Evolutionary conservation across 2,329 filamentous ascomycete genomes (phyloP).

Genomic region (Aureobasidium sp.): DNA sequence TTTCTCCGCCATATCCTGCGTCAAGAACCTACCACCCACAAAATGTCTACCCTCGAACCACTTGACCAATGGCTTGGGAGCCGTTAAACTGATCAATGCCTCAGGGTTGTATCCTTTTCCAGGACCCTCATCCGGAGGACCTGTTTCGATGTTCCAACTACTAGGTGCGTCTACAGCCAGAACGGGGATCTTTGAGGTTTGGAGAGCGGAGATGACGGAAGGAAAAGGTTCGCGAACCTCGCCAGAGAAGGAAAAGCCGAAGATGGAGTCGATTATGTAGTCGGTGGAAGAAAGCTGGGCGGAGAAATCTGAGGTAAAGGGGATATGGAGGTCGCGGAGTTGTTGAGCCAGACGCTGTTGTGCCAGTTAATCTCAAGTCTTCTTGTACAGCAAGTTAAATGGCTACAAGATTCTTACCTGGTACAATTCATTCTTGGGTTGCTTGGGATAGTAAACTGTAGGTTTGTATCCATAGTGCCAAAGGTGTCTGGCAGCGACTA

Average conservation of each 20-base stretch:
- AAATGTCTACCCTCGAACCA: constrained; percentile 86
- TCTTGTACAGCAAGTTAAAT: no score
- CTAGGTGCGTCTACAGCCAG: constrained; percentile 89
- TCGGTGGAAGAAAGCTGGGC: constrained; percentile 61
- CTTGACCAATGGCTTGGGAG: constrained; percentile 82
- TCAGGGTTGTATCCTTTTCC: constrained; percentile 75
- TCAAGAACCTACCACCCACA: constrained; percentile 83
- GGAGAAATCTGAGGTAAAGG: constrained; percentile 76
- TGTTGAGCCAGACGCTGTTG: constrained; percentile 72
- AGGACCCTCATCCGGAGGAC: constrained; percentile 69
- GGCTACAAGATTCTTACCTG: constrained; percentile 45
- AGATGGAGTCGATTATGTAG: constrained; percentile 87
- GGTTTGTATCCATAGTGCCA: constrained; percentile 87
- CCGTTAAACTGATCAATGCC: constrained; percentile 79
- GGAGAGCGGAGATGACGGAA: constrained; percentile 68
- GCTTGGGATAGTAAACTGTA: constrained; percentile 87
- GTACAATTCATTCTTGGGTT: constrained; percentile 84
- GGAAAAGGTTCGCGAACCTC: constrained; percentile 90
- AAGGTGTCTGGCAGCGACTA: constrained; percentile 89
- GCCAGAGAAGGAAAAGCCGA: constrained; percentile 89
- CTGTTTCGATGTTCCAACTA: constrained; percentile 86
- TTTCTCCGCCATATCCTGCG: constrained; percentile 69
- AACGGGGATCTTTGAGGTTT: constrained; percentile 66
- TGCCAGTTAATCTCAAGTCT: background rate
- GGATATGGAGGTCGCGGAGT: constrained; percentile 72